Percentiles rank a stretch among this genome's conserved stretches.
These are phyloP conservation scores for Neurospora tetraspora DNA, from an alignment of 495 filamentous ascomycete genomes.

Conservation along the genomic window DNA sequence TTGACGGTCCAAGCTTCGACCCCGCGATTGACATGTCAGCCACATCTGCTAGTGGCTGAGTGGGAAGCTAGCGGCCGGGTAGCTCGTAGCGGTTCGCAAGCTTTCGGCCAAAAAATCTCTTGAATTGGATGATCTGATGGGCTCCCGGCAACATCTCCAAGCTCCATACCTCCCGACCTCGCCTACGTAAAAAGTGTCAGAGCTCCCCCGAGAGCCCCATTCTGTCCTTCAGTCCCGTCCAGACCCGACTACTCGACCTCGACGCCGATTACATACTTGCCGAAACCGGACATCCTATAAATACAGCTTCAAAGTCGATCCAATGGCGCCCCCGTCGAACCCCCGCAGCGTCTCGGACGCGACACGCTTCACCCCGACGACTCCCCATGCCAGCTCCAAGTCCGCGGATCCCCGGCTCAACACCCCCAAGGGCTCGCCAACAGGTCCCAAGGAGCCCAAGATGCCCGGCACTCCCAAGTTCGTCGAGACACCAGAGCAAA, in stretches of 20 bases:
- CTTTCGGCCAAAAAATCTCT: not conserved
- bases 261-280: not conserved
- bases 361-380: conserved; percentile 89
- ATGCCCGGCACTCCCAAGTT: conserved; percentile 7
- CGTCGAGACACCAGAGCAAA: conserved; percentile 77
- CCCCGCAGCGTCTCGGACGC: conserved; percentile 86
- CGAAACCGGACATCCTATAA: not conserved
- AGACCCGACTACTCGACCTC: not conserved
- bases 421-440: conserved; percentile 45
- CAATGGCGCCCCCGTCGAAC: conserved; percentile 36
- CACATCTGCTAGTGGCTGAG: not conserved
- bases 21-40: not conserved
- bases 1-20: not conserved
- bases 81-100: not conserved
- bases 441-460: not conserved
- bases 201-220: not conserved
- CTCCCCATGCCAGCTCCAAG: conserved; percentile 75
- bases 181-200: not conserved
- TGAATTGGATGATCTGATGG: conserved; percentile 4
- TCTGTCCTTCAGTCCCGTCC: not conserved
- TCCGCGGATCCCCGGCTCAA: conserved; percentile 45
- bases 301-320: not conserved
- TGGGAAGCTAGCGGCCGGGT: not conserved
- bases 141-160: not conserved
- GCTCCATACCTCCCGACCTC: not conserved